These are phyloP conservation scores for Betula pendula DNA, from an alignment of 306 rosid genomes.

Conservation along the genomic window DNA sequence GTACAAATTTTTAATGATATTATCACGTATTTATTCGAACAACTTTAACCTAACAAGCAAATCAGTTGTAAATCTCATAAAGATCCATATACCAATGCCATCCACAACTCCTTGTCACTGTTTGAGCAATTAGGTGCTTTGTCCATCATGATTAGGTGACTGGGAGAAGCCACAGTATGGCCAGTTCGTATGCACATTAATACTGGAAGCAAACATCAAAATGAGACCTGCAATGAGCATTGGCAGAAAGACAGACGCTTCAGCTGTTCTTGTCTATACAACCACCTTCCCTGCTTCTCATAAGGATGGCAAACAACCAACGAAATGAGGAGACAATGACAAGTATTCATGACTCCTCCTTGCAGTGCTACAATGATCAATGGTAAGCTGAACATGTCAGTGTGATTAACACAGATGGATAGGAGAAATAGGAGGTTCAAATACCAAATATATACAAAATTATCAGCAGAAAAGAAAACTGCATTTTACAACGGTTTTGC, in stretches of 20 bases:
- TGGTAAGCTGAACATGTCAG: neutral
- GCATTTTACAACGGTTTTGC: slow-evolving; percentile 4
- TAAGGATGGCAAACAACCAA: neutral
- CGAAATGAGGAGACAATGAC: no score
- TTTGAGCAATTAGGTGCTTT: neutral
- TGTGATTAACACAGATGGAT: neutral
- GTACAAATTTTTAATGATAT: no score
- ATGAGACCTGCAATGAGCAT: neutral
- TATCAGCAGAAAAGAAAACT: slow-evolving; percentile 27
- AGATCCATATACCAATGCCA: neutral
- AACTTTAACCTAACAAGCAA: neutral
- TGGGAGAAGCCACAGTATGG: neutral
- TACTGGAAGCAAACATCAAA: neutral
- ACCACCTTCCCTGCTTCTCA: neutral
- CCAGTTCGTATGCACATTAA: neutral
- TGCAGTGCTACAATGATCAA: neutral
- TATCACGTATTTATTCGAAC: neutral
- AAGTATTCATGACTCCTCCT: neutral
- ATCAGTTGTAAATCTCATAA: neutral
- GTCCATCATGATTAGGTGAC: neutral
- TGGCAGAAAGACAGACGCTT: neutral
- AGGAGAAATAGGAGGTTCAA: neutral
- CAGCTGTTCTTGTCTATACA: neutral
- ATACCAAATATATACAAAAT: slow-evolving; percentile 18
- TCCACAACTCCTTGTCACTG: neutral